Evolutionary conservation across 2,329 filamentous ascomycete species (phyloP).

Genomic region (Diplodia mutila): DNA sequence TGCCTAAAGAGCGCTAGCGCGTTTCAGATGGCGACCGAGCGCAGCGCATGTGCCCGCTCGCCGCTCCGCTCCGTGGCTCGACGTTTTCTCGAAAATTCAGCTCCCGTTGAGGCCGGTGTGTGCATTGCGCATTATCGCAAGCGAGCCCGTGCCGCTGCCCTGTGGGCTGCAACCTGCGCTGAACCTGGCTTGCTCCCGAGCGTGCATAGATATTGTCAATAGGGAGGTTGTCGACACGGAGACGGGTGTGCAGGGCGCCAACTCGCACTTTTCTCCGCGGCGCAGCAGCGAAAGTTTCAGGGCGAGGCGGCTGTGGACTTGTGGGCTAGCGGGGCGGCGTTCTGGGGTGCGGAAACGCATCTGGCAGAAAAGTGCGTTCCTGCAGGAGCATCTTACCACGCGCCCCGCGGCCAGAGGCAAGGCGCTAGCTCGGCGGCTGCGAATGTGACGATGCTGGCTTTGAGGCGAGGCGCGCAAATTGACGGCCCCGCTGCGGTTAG

Average conservation of each 20-base stretch:
- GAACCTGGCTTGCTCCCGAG: not conserved
- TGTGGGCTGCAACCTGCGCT: not conserved
- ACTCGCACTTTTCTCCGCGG: constrained; percentile 2
- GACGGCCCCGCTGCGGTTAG: constrained; percentile 5
- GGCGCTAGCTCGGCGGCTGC: constrained; percentile 8
- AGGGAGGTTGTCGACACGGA: not conserved
- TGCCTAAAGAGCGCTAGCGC: not conserved
- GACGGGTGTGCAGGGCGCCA: not conserved
- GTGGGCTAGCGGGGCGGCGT: constrained; percentile 11
- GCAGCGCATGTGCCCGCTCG: not conserved
- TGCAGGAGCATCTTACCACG: not conserved
- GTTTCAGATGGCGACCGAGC: not conserved
- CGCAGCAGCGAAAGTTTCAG: constrained; percentile 12
- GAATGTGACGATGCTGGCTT: not conserved
- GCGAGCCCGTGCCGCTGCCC: constrained; percentile 15
- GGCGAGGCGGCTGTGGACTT: not conserved
- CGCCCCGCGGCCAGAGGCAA: not conserved
- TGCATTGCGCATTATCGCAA: constrained; percentile 1
- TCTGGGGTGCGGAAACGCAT: constrained; percentile 2
- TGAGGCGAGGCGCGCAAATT: constrained; percentile 14
- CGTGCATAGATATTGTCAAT: not conserved
- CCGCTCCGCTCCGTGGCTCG: not conserved
- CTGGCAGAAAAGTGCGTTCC: constrained; percentile 16
- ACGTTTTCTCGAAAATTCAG: constrained; percentile 15
- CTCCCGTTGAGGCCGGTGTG: constrained; percentile 8